Conservation (phyloP, 495 filamentous ascomycete species). For the Penicillium desertorum region DNA sequence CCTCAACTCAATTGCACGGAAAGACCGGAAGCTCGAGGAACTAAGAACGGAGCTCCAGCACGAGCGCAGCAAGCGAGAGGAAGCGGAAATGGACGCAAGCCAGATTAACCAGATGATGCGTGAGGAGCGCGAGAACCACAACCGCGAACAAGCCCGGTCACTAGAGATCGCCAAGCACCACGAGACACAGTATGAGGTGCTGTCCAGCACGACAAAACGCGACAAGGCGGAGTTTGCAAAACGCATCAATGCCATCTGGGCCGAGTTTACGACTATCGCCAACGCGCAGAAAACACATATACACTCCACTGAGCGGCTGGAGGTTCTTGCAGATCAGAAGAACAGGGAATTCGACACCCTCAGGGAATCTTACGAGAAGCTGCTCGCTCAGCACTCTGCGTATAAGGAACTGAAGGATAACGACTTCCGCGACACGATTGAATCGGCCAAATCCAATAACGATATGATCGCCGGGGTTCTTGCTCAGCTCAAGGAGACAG, state of each 20-base stretch:
- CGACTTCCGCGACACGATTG: conserved; percentile 56
- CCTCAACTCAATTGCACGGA: conserved; percentile 67
- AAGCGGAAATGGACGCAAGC: conserved; percentile 62
- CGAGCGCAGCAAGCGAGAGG: conserved; percentile 62
- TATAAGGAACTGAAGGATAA: conserved; percentile 66
- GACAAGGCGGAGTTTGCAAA: conserved; percentile 52
- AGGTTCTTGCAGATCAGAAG: conserved; percentile 68
- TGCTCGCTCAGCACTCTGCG: conserved; percentile 54
- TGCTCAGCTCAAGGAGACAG: conserved; percentile 59
- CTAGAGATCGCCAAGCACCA: conserved; percentile 54
- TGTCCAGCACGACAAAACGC: conserved; percentile 58
- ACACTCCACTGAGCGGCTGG: conserved; percentile 60
- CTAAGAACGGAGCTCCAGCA: conserved; percentile 63
- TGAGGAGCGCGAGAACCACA: conserved; percentile 53
- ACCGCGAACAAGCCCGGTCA: conserved; percentile 61
- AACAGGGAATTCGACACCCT: conserved; percentile 62
- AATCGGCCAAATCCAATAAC: conserved; percentile 53
- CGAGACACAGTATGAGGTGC: conserved; percentile 66
- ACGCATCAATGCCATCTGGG: conserved; percentile 33
- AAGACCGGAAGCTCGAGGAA: conserved; percentile 78
- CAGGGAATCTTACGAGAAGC: conserved; percentile 57
- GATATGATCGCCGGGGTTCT: conserved; percentile 54
- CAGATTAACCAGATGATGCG: conserved; percentile 62
- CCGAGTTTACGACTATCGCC: conserved; percentile 37
- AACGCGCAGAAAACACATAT: conserved; percentile 43